Percentiles rank a stretch among this genome's conserved stretches.
These are phyloP conservation scores for Trichoderma reesei DNA, from an alignment of 495 filamentous ascomycete species.

Conservation along the genomic window DNA sequence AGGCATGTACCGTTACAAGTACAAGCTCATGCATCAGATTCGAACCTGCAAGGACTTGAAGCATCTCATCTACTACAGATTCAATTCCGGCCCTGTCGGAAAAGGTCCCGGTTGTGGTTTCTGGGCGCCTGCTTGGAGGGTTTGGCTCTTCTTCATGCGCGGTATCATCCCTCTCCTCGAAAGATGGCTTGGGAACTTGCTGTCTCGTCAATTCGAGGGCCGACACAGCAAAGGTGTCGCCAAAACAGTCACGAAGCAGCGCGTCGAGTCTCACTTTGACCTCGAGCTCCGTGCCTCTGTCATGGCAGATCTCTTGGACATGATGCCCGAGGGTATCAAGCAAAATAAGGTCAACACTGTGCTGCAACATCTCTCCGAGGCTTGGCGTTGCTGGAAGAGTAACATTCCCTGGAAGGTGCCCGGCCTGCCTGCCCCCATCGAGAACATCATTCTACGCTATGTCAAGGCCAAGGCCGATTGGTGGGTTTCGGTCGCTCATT, in stretches of 20 bases:
- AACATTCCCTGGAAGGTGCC: slow-evolving; percentile 99
- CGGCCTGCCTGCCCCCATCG: slow-evolving; percentile 88
- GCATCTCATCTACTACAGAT: slow-evolving; percentile 98
- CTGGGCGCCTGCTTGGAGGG: slow-evolving; percentile 98
- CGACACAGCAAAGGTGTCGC: slow-evolving; percentile 98
- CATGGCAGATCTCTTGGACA: slow-evolving; percentile 98
- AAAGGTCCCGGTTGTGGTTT: slow-evolving; percentile 98
- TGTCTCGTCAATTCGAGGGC: slow-evolving; percentile 96
- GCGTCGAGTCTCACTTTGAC: slow-evolving; percentile 98
- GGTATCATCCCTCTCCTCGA: slow-evolving; percentile 96
- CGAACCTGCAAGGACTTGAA: slow-evolving; percentile 98
- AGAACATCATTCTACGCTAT: slow-evolving; percentile 96
- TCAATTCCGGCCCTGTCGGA: slow-evolving; percentile 94
- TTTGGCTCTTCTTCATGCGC: slow-evolving; percentile 99
- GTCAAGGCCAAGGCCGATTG: slow-evolving; percentile 99
- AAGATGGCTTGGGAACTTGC: slow-evolving; percentile 93
- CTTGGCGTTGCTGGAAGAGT: slow-evolving; percentile 99
- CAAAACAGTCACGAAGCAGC: slow-evolving; percentile 98
- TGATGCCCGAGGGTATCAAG: slow-evolving; percentile 99
- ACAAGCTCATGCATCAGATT: slow-evolving; percentile 99
- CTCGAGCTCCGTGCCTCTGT: slow-evolving; percentile 95
- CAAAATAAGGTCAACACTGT: slow-evolving; percentile 99
- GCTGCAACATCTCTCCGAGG: slow-evolving; percentile 92
- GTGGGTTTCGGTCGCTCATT: slow-evolving; percentile 99
- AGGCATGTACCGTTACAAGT: slow-evolving; percentile 99